Evolutionary conservation across 2,329 filamentous ascomycete species (phyloP).

Genomic region (Taxawa tesnikishii): DNA sequence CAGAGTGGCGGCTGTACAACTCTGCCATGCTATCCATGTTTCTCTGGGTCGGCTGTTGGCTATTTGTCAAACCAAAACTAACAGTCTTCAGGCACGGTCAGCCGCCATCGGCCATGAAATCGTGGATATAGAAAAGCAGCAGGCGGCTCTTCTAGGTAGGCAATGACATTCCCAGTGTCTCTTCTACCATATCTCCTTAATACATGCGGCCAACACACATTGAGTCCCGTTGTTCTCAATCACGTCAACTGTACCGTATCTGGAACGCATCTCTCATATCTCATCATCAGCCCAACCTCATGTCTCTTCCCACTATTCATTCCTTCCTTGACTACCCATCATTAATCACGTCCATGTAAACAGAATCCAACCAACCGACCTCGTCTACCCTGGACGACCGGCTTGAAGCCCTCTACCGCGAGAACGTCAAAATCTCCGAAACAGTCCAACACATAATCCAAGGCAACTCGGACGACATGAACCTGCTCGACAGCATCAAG

Average conservation of each 20-base stretch:
- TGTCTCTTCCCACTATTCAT: too few species aligned
- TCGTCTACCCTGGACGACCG: slow-evolving; percentile 29
- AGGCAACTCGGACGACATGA: slow-evolving; percentile 29
- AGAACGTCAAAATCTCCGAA: slow-evolving; percentile 35
- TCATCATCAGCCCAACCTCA: too few species aligned
- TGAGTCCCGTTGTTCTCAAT: too few species aligned
- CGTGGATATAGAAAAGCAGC: slow-evolving; percentile 21
- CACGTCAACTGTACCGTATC: too few species aligned
- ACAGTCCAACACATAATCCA: slow-evolving; percentile 31
- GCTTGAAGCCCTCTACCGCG: slow-evolving; percentile 32
- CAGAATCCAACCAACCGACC: slow-evolving; percentile 15
- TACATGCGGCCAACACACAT: too few species aligned
- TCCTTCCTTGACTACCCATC: not conserved
- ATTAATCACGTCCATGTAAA: not conserved
- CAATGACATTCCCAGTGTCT: too few species aligned
- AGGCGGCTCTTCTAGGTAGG: slow-evolving; percentile 16
- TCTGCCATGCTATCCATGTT: too few species aligned
- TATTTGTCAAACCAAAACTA: not conserved
- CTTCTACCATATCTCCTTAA: too few species aligned
- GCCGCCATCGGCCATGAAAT: slow-evolving; percentile 22
- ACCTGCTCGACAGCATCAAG: slow-evolving; percentile 28
- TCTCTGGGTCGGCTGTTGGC: too few species aligned
- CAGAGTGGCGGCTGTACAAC: too few species aligned
- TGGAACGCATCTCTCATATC: too few species aligned
- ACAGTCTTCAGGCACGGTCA: slow-evolving; percentile 12